phyloP scores from a whole-genome alignment of 352 stramenopile species.

The Phytopythium delawarense region DNA sequence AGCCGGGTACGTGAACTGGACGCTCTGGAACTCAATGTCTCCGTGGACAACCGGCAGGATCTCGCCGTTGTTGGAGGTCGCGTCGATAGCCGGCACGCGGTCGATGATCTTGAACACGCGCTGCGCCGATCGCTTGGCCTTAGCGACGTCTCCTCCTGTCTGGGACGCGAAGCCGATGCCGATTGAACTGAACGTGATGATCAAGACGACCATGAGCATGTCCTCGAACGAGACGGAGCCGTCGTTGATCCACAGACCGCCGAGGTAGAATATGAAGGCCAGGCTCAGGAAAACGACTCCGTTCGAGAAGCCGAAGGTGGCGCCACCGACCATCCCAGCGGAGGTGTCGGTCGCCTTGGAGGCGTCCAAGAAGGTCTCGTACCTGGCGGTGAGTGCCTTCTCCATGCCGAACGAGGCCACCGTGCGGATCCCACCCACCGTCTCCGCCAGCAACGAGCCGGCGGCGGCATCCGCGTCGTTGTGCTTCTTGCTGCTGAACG shows the following conservation, averaged over 20 bases:
- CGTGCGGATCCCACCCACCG: conserved; percentile 31
- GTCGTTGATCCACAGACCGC: conserved; percentile 37
- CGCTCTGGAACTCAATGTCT: conserved; percentile 37
- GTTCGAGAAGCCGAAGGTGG: conserved; percentile 47
- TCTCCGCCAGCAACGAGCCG: conserved; percentile 20
- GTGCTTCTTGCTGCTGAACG: conserved; percentile 14
- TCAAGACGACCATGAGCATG: conserved; percentile 70
- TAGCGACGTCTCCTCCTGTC: conserved; percentile 17
- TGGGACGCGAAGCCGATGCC: conserved; percentile 21
- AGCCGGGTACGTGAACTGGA: conserved; percentile 62
- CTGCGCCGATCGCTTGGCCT: conserved; percentile 21
- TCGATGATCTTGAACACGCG: conserved; percentile 57
- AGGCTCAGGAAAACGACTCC: conserved; percentile 49
- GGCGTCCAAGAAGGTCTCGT: conserved; percentile 18
- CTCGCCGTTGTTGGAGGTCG: conserved; percentile 35
- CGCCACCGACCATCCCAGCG: conserved; percentile 33
- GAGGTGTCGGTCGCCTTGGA: conserved; percentile 24
- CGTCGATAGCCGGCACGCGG: conserved; percentile 27
- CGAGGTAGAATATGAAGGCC: conserved; percentile 66
- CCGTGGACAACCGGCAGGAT: conserved; percentile 12
- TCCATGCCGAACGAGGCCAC: conserved; percentile 41
- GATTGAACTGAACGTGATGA: conserved; percentile 36
- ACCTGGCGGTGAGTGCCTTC: conserved; percentile 8
- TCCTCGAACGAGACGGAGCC: conserved; percentile 56
- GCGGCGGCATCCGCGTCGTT: conserved; percentile 25